Evolutionary conservation across 495 filamentous ascomycete species (phyloP).

Genomic region (Melanomma pulvis-pyrius): DNA sequence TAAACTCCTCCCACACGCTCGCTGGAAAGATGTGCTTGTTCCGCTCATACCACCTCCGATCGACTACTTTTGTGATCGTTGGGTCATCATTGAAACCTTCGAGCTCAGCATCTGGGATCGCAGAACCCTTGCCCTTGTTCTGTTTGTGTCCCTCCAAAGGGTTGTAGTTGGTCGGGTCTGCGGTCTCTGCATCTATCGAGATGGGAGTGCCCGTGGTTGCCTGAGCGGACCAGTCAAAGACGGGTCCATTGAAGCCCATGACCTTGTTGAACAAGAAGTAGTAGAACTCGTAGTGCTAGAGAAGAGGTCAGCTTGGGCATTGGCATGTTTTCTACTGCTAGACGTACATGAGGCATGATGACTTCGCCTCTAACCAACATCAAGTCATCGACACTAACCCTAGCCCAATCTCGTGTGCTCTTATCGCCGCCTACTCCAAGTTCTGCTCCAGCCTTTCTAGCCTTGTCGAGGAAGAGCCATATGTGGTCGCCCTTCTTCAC

Average conservation of each 20-base stretch:
- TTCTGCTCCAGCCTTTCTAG: constrained; percentile 85
- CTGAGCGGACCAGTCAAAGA: constrained; percentile 77
- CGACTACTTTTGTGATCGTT: constrained; percentile 88
- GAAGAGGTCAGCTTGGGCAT: constrained; percentile 7
- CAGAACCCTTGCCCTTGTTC: constrained; percentile 42
- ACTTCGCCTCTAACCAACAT: constrained; percentile 90
- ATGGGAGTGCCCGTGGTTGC: constrained; percentile 38
- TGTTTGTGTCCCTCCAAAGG: constrained; percentile 52
- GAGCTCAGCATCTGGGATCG: constrained; percentile 50
- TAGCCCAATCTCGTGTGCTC: constrained; percentile 81
- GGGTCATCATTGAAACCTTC: constrained; percentile 83
- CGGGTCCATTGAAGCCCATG: constrained; percentile 66
- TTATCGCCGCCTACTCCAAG: constrained; percentile 67
- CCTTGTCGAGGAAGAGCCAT: constrained; percentile 90
- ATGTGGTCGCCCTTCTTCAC: constrained; percentile 91
- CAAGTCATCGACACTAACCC: constrained; percentile 93
- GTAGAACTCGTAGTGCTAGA: constrained; percentile 92
- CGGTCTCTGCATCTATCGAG: constrained; percentile 2
- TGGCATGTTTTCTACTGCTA: background rate
- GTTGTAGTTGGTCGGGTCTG: constrained; percentile 42
- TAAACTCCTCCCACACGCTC: constrained; percentile 93
- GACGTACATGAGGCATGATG: constrained; percentile 89
- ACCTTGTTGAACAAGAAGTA: constrained; percentile 92
- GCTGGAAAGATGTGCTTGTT: constrained; percentile 99
- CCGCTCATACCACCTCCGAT: constrained; percentile 92